Conservation (phyloP, 164 flowering plant genomes). For the Sedum album region DNA sequence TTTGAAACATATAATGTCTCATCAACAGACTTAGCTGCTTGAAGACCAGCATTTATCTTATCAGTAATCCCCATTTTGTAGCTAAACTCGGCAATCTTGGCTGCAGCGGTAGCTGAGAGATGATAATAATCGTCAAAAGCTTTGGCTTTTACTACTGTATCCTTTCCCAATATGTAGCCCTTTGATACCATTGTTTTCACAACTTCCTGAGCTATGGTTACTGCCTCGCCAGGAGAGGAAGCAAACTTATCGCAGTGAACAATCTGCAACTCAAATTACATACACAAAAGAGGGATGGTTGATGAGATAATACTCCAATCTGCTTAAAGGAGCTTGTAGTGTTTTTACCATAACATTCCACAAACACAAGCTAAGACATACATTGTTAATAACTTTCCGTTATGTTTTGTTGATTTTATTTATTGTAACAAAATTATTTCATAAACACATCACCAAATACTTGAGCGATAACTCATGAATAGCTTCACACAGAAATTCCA, state of each 20-base stretch:
- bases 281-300: background rate
- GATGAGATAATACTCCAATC: background rate
- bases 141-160: slow-evolving; percentile 68
- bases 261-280: slow-evolving; percentile 17
- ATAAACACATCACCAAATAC: background rate
- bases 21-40: slow-evolving; percentile 48
- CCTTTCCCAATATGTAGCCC: slow-evolving; percentile 76
- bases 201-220: slow-evolving; percentile 69
- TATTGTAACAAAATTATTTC: background rate
- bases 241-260: slow-evolving; percentile 22
- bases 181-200: slow-evolving; percentile 71
- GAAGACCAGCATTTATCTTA: slow-evolving; percentile 48
- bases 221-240: slow-evolving; percentile 66
- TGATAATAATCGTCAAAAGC: slow-evolving; percentile 66
- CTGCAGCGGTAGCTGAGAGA: slow-evolving; percentile 60
- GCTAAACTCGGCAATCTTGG: slow-evolving; percentile 72
- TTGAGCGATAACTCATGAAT: background rate
- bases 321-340: background rate
- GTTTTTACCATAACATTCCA: background rate
- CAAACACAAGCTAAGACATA: too few relatives aligned
- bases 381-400: too few relatives aligned
- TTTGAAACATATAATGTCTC: slow-evolving; percentile 50
- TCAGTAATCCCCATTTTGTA: slow-evolving; percentile 64
- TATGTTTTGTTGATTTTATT: too few relatives aligned
- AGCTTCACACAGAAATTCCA: background rate